Evolutionary conservation across 805 yeast genomes (phyloP), one percentile per base, ranked within the genome.

Genomic region (Nakazawaea sp.): DNA sequence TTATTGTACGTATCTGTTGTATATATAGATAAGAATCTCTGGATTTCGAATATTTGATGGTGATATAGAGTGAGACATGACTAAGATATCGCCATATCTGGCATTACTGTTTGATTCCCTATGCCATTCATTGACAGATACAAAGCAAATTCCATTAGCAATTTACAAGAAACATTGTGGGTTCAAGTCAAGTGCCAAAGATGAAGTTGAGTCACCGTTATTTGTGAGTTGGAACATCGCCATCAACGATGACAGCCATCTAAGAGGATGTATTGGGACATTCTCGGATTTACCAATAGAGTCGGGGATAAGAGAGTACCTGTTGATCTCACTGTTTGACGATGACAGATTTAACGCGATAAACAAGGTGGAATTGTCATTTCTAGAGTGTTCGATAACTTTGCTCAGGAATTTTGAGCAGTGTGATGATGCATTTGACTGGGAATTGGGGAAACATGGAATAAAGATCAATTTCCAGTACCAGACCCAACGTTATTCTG

Each of bases 251-350:
- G 50, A 56, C 1, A 52, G 58, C 18, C 59, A 62, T 11, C 62
- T 90, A 33, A 65, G 97, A 30, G 98, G 98, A 0, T 90, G 98
- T 52, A 92, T 90, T 38, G 98, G 98, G 1, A 89, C 96, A 0
- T 92, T 92, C 54, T 62, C 67, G 15, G 59, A 71, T 12, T 55
- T 70, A 39, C 65, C 70, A 0, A 47, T 84, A 2, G 77, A 69
- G 13, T 35, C 51, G 1, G 96, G 92, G 0, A 68, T 88, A 3
- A 54, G 61, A 17, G 65, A 67, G 27, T 90, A 79, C 51, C 68
- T 96, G 0, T 36, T 81, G 13, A 59, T 68, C 26, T 78, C 89
- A 31, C 96, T 95, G 0, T 59, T 87, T 6, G 75, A 84, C 35
- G 98, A 92, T 50, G 54, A 79, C 1, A 61, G 98, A 32, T 92